Conservation (phyloP, 139 green algal genomes). For the Closterium sp. region DNA sequence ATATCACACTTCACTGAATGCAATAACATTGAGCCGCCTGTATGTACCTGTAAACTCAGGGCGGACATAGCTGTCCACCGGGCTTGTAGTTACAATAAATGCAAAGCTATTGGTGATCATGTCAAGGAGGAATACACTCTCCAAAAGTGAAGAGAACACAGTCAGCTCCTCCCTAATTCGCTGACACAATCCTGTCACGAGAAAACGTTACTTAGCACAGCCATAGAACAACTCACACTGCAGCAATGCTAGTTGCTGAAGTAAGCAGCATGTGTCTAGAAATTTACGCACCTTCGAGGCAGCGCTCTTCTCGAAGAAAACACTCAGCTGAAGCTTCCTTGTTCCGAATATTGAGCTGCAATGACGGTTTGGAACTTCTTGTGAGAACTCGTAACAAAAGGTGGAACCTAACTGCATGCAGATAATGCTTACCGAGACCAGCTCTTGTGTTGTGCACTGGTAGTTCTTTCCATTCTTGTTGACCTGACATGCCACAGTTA, state of each 20-base stretch:
- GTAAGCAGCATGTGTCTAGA: not conserved
- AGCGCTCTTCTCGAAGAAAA: constrained; percentile 75
- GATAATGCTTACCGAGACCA: constrained; percentile 65
- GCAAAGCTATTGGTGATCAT: constrained; percentile 71
- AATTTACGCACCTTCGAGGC: constrained; percentile 37
- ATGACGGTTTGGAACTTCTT: no score
- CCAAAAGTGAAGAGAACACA: constrained; percentile 67
- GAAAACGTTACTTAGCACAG: not conserved
- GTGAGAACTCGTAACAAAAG: not conserved
- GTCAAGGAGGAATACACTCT: constrained; percentile 78
- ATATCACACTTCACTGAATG: not conserved
- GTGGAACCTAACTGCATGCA: not conserved
- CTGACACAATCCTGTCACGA: constrained; percentile 63
- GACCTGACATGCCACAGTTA: constrained; percentile 14
- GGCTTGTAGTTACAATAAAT: constrained; percentile 33
- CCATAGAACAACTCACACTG: not conserved
- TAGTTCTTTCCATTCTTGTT: constrained; percentile 39
- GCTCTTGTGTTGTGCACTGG: constrained; percentile 72
- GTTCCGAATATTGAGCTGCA: constrained; percentile 75
- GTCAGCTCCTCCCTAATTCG: constrained; percentile 58
- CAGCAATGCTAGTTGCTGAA: not conserved
- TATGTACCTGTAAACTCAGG: constrained; percentile 49
- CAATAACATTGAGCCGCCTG: not conserved
- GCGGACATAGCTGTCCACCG: constrained; percentile 51
- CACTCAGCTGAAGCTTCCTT: constrained; percentile 74